Evolutionary conservation across 495 filamentous ascomycete genomes (phyloP).

Genomic region (Oleoguttula mirabilis): DNA sequence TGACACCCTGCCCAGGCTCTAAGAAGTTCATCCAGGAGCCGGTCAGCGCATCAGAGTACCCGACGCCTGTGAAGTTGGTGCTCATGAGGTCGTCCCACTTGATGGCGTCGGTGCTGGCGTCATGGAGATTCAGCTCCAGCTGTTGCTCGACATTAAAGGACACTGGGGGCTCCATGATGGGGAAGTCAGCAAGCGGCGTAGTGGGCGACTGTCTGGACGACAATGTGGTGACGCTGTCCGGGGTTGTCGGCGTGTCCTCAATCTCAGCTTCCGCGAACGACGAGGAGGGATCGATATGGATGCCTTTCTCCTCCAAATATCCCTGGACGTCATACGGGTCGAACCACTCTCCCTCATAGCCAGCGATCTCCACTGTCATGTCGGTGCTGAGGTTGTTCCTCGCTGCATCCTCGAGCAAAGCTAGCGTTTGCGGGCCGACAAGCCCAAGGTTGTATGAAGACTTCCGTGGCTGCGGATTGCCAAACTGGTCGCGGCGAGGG

Average conservation of each 20-base stretch:
- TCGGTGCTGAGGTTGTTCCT: slow-evolving; percentile 13
- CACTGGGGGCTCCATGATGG: background rate
- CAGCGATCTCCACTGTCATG: slow-evolving; percentile 19
- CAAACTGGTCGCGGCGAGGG: slow-evolving; percentile 28
- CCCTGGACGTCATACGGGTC: slow-evolving; percentile 61
- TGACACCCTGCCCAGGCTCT: slow-evolving; percentile 5
- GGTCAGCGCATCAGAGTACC: slow-evolving; percentile 3
- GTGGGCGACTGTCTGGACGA: slow-evolving; percentile 2
- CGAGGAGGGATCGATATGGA: slow-evolving; percentile 41
- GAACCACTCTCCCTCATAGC: slow-evolving; percentile 55
- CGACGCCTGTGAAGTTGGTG: slow-evolving; percentile 2
- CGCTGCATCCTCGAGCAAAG: slow-evolving; percentile 26
- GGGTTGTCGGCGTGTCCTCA: slow-evolving; percentile 10
- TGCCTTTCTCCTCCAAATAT: slow-evolving; percentile 49
- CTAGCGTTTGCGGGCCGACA: slow-evolving; percentile 27
- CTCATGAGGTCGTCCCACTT: slow-evolving; percentile 2
- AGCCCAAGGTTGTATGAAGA: slow-evolving; percentile 28
- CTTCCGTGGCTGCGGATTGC: slow-evolving; percentile 18
- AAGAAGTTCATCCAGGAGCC: slow-evolving; percentile 16
- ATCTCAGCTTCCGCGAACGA: slow-evolving; percentile 41
- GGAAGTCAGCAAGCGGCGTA: background rate
- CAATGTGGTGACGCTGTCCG: background rate
- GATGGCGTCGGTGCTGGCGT: background rate
- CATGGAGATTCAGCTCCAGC: background rate
- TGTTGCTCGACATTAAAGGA: background rate